phyloP scores from a whole-genome alignment of 345 rosid genomes.

The Turritis glabra region DNA sequence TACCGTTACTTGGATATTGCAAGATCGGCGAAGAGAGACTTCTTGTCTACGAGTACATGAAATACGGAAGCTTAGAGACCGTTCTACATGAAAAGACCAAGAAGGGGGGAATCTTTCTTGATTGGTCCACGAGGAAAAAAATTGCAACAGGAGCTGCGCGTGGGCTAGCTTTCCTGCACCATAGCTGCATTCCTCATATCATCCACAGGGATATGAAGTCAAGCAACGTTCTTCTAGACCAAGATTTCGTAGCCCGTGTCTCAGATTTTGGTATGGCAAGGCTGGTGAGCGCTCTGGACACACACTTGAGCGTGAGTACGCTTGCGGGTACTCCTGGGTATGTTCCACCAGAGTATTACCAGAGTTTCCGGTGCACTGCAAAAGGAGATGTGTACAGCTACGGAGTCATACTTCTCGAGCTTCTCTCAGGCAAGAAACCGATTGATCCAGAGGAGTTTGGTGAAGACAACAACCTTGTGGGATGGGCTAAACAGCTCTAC shows the following conservation, averaged over 20 bases:
- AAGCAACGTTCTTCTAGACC: slow-evolving; percentile 91
- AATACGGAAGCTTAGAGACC: slow-evolving; percentile 86
- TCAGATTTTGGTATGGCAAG: slow-evolving; percentile 99
- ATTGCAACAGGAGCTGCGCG: slow-evolving; percentile 89
- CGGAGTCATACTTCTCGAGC: slow-evolving; percentile 87
- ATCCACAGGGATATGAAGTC: slow-evolving; percentile 98
- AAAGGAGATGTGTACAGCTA: slow-evolving; percentile 94
- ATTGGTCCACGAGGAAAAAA: slow-evolving; percentile 79
- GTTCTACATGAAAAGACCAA: slow-evolving; percentile 60
- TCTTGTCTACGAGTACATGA: slow-evolving; percentile 94
- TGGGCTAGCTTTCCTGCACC: slow-evolving; percentile 94
- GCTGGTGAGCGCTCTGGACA: slow-evolving; percentile 80
- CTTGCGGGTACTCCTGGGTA: slow-evolving; percentile 95
- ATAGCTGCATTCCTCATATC: slow-evolving; percentile 79
- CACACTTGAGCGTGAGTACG: slow-evolving; percentile 93
- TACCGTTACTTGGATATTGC: slow-evolving; percentile 89
- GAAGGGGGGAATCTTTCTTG: slow-evolving; percentile 62
- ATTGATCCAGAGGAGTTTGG: slow-evolving; percentile 91
- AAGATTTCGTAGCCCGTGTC: slow-evolving; percentile 77
- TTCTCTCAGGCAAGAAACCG: slow-evolving; percentile 83
- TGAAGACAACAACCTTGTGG: slow-evolving; percentile 87
- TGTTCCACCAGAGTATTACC: slow-evolving; percentile 97
- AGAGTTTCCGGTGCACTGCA: slow-evolving; percentile 80
- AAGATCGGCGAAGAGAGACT: slow-evolving; percentile 89
- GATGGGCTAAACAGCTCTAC: slow-evolving; percentile 94